A percentile compares a stretch with the other conserved stretches of the same genome.
These are phyloP conservation scores for Apostasia shenzhenica DNA, from an alignment of 106 monocot genomes.

Conservation along the genomic window DNA sequence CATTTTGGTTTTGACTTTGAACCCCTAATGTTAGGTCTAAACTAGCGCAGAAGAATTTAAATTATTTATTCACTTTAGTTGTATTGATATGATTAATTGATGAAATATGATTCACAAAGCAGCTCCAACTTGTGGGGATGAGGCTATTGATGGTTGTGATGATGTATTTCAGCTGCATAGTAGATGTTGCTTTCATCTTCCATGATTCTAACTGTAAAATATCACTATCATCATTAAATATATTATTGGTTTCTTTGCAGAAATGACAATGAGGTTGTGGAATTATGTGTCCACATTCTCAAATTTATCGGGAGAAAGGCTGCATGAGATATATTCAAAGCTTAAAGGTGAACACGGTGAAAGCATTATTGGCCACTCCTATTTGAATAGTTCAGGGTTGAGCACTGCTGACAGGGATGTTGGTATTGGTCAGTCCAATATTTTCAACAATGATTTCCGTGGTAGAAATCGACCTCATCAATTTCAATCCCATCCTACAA, in stretches of 20 bases:
- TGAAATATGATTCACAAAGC: no score
- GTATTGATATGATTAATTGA: no score
- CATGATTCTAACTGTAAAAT: no score
- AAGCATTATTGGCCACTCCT: conserved; percentile 48
- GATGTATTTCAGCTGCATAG: no score
- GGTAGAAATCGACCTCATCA: conserved; percentile 37
- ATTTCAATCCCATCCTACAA: conserved; percentile 21
- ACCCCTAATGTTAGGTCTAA: no score
- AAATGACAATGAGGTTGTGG: conserved; percentile 89
- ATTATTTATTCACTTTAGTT: no score
- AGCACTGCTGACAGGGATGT: conserved; percentile 27
- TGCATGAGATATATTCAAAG: conserved; percentile 82
- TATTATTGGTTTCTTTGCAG: conserved; percentile 20
- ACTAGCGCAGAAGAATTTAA: no score
- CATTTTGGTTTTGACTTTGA: no score
- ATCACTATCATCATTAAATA: no score
- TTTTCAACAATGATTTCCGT: conserved; percentile 23
- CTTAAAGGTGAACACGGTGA: conserved; percentile 74
- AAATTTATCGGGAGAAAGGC: conserved; percentile 77
- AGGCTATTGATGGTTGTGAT: no score
- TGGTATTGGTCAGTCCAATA: conserved; percentile 17
- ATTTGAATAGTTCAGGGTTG: conserved; percentile 25
- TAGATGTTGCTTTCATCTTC: no score
- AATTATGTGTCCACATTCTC: conserved; percentile 92
- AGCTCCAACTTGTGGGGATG: no score